phyloP scores from a whole-genome alignment of 2,329 filamentous ascomycete genomes.

The Hymenoscyphus repandus region DNA sequence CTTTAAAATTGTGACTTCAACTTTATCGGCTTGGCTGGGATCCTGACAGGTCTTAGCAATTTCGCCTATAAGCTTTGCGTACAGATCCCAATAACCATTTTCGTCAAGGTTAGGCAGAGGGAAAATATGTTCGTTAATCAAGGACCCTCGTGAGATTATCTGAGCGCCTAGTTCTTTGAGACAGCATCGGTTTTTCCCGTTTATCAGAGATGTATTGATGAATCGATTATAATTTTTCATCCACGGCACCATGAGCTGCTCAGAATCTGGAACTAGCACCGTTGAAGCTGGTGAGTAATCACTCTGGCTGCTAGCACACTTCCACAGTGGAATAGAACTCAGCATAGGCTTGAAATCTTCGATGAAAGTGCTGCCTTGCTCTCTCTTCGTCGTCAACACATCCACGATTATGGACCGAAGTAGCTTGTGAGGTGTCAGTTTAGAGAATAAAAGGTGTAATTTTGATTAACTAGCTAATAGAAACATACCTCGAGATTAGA shows the following conservation, averaged over 20 bases:
- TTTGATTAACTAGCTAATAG: no score
- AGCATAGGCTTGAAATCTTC: constrained; percentile 2
- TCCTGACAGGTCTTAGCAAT: background rate
- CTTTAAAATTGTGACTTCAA: no score
- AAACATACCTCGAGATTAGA: no score
- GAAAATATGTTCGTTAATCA: background rate
- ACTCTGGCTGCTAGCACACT: background rate
- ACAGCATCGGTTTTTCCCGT: background rate
- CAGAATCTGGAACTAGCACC: constrained; percentile 7
- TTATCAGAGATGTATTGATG: constrained; percentile 10
- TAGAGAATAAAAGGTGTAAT: no score
- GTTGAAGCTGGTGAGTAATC: constrained; percentile 2
- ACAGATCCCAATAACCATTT: background rate
- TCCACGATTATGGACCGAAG: no score
- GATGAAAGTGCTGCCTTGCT: no score
- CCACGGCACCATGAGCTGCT: constrained; percentile 19
- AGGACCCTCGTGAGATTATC: background rate
- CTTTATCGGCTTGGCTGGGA: no score
- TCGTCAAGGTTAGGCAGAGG: background rate
- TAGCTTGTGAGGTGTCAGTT: no score
- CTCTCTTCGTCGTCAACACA: no score
- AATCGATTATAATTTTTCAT: constrained; percentile 18
- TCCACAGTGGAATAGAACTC: constrained; percentile 9
- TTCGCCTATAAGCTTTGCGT: background rate
- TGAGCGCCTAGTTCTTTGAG: constrained; percentile 9